A percentile compares a stretch with the other conserved stretches of the same genome.
phyloP scores from a whole-genome alignment of 805 yeast genomes.

The Tetrapisispora namnaoensis region DNA sequence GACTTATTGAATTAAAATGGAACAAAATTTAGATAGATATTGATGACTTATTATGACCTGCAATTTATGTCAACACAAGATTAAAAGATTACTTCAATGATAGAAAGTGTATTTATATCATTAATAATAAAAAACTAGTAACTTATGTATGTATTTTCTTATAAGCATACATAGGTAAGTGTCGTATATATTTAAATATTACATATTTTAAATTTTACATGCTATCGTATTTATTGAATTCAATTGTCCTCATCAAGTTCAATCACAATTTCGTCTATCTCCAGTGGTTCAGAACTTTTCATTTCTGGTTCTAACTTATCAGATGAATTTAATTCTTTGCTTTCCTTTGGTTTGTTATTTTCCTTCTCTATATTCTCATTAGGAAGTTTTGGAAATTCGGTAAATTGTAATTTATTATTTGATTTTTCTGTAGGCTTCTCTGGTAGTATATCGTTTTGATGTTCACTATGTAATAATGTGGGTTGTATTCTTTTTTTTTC shows the following conservation, averaged over 20 bases:
- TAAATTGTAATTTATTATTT: neutral
- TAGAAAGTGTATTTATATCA: neutral
- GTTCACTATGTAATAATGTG: conserved; percentile 6
- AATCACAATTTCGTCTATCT: neutral
- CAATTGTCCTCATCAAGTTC: neutral
- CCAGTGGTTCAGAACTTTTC: neutral
- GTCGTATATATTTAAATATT: neutral
- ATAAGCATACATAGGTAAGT: neutral
- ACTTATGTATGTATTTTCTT: neutral
- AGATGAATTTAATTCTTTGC: neutral
- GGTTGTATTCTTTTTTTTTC: conserved; percentile 19
- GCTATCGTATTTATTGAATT: neutral
- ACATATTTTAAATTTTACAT: neutral
- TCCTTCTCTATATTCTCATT: neutral
- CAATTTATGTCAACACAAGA: neutral
- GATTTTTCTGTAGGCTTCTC: neutral
- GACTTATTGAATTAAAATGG: neutral
- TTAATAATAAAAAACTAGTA: neutral
- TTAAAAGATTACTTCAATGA: neutral
- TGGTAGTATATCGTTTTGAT: neutral
- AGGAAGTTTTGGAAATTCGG: neutral
- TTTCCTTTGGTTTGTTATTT: neutral
- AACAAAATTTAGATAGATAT: neutral
- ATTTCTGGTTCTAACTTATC: neutral
- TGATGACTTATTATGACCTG: neutral